Evolutionary conservation across 108 stramenopile genomes (phyloP), one percentile per base, ranked within the genome.

Genomic region (Parietichytrium sp.): DNA sequence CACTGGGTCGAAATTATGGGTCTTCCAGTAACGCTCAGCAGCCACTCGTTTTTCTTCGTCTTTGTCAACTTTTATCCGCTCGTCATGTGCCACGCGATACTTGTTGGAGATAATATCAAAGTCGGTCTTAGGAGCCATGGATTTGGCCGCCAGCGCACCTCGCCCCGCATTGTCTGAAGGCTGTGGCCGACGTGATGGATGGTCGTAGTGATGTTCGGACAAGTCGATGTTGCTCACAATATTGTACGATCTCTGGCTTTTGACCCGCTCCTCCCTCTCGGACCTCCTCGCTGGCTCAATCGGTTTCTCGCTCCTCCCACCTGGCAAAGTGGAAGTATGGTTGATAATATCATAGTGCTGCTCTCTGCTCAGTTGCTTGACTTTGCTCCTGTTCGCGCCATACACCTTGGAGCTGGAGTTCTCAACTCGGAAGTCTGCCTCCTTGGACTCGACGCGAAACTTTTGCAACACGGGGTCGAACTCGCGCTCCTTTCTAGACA

Each of bases 391-490:
- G 33, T 72, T 72, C 29, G 45, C 23, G 25, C 36, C 20, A 8
- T 20, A 42, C 38, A 38, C 33, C 23, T 42, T 33, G 20, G 20
- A n/a, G 23, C 45, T 42, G 8, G 13, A 6, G 38, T 72, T 42
- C 29, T 72, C 38, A 33, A n/a, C 23, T 16, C 42, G 25, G 2
- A 72, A 42, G 33, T 2, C 20, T 6, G 4, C 13, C 33, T 72
- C 61, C 23, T 2, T 33, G 20, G 18, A n/a, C 61, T 16, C 15
- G 42, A 45, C 61, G 16, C 38, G 45, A 2, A 72, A 72, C 61
- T 27, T 72, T 72, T 72, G 61, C 33, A 72, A 42, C 42, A 72
- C 61, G 13, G 61, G 61, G 42, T 72, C 61, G 2, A 72, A 72
- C 38, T 33, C 61, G 38, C 61, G 33, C 20, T 72, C 61, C 33